Conservation (phyloP, 1,284 basidiomycete species). For the Spongispora temasekensis region DNA sequence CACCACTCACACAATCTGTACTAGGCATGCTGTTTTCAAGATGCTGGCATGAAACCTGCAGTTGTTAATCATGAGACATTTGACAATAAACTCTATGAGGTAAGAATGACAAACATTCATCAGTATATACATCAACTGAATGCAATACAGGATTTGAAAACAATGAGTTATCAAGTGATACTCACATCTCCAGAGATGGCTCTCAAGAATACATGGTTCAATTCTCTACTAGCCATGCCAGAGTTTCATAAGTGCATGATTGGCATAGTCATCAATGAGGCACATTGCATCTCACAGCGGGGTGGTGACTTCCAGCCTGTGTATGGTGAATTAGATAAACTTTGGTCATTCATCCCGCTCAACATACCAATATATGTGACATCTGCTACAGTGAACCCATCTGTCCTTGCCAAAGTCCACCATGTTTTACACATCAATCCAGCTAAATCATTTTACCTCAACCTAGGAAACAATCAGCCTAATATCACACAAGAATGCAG, state of each 20-base stretch:
- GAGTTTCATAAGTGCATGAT: constrained; percentile 19
- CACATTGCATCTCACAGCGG: constrained; percentile 33
- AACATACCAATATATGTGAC: constrained; percentile 6
- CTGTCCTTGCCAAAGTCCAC: not conserved
- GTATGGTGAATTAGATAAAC: constrained; percentile 5
- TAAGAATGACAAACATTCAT: too few relatives aligned
- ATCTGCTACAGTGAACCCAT: constrained; percentile 2
- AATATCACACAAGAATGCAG: constrained; percentile 5
- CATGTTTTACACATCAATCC: constrained; percentile 5
- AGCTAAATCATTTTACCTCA: constrained; percentile 1
- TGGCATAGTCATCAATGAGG: constrained; percentile 37
- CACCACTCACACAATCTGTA: too few relatives aligned
- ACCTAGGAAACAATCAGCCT: constrained; percentile 10
- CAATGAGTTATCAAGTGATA: constrained; percentile 1
- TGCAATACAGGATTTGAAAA: not conserved
- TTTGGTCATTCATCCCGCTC: constrained; percentile 2
- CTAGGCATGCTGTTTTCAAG: too few relatives aligned
- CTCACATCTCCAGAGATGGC: too few relatives aligned
- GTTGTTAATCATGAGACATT: too few relatives aligned
- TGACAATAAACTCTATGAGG: too few relatives aligned
- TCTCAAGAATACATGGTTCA: constrained; percentile 18
- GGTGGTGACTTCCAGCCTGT: not conserved
- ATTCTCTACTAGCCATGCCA: constrained; percentile 21
- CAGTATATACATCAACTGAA: too few relatives aligned
- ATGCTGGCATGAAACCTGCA: too few relatives aligned